Base-by-base conservation (phyloP, 2,329 filamentous ascomycete genomes). In the Lasiodiplodia gonubiensis region DNA sequence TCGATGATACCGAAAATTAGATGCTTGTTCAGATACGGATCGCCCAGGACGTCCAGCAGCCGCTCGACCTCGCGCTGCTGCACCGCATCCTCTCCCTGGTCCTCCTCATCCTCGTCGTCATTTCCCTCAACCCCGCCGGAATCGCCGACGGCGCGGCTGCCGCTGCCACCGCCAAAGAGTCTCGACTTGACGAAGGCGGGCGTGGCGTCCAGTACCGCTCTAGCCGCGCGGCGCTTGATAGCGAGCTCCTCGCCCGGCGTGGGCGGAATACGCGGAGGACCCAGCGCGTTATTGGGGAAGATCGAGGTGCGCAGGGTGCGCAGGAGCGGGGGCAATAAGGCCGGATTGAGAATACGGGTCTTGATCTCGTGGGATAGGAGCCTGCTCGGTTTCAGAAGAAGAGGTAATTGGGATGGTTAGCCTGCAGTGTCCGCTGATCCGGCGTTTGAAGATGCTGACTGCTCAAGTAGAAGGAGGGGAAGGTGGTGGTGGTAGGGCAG, bases 11-110 rank as follows among this genome's bases (percentile, higher is more conserved):
- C 85, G 75, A 97, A 97, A 72, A 97, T 82, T 37, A 98, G 82
- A 80, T 97, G 93, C 81, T 94, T 96, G 80, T 99, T 99, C 80
- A 93, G 90, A 80, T 97, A 97, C 63, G 86, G 84, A 79, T 97
- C 93, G 18, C 86, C 87, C 71, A 97, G 90, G 46, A 94, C 83
- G 72, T 91, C 88, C 55, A 98, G 83, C 54, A 93, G 82, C 27
- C 82, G 81, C 65, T 82, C 82, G 30, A 86, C 80, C 69, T 85
- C 27, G 21, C 21, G 37, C n/a, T 30, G 42, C 64, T 66, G 64
- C n/a, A 59, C 42, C n/a, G 11, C 52, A 42, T 73, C 70, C 46
- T 71, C 72, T 33, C 71, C 69, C 27, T 74, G 53, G 23, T 66
- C 16, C 35, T 48, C 25, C 18, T 49, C 64, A 8, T 33, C 39